Percentiles rank a stretch among this genome's conserved stretches.
Conservation (phyloP, 225 moss, liverwort and hornwort genomes). For the Neckera pumila region DNA sequence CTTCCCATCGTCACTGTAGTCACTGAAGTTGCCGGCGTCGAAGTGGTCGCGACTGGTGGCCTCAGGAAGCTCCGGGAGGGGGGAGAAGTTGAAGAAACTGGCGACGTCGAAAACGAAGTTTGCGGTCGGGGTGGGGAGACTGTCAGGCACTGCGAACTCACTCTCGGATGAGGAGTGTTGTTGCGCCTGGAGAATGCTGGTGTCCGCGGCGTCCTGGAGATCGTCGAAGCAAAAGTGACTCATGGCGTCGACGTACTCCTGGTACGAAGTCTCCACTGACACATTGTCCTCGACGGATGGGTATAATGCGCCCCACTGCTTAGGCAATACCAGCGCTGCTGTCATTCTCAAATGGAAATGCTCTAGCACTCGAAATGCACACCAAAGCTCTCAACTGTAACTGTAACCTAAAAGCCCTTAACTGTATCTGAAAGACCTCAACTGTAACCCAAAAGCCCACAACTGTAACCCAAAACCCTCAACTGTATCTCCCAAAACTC, state of each 20-base stretch:
- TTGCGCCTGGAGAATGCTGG: too few relatives aligned
- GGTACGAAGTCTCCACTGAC: neutral
- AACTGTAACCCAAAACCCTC: neutral
- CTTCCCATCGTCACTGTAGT: neutral
- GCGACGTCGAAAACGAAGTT: neutral
- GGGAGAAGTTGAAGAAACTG: neutral
- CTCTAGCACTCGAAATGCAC: neutral
- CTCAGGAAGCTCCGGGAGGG: neutral
- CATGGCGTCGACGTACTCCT: neutral
- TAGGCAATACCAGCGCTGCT: neutral
- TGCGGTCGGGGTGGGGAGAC: conserved; percentile 1
- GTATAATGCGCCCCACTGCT: neutral
- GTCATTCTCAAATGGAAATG: conserved; percentile 11
- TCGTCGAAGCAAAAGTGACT: neutral
- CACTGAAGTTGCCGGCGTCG: neutral
- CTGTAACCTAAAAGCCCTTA: neutral
- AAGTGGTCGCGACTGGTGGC: neutral
- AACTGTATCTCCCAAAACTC: too few relatives aligned
- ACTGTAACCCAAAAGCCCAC: neutral
- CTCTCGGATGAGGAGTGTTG: neutral
- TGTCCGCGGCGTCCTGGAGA: neutral
- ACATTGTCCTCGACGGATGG: neutral
- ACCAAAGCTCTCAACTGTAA: neutral
- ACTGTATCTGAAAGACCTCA: too few relatives aligned
- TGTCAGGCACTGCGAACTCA: conserved; percentile 17